Conservation (phyloP, 139 green algal genomes). For the Volvox africanus region DNA sequence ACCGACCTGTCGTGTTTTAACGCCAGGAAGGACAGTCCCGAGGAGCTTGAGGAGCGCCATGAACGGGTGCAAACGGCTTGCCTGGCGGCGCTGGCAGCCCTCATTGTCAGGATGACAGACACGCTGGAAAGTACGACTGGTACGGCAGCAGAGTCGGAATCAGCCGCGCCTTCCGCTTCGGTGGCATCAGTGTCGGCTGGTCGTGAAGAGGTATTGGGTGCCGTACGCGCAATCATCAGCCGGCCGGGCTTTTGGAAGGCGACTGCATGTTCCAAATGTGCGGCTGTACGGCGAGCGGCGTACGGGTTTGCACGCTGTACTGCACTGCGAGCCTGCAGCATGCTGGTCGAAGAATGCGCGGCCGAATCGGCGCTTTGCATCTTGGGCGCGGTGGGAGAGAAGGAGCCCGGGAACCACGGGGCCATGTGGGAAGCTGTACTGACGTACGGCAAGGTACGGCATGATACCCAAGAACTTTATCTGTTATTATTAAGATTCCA, state of each 20-base stretch:
- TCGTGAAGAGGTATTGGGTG: background rate
- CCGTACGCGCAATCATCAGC: constrained; percentile 43
- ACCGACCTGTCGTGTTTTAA: background rate
- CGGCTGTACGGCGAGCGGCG: constrained; percentile 57
- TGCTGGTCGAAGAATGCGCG: constrained; percentile 6
- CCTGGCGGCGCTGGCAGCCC: constrained; percentile 64
- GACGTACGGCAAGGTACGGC: constrained; percentile 63
- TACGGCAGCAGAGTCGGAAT: background rate
- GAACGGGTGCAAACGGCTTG: constrained; percentile 73
- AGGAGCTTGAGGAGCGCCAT: constrained; percentile 80
- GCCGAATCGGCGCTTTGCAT: constrained; percentile 35
- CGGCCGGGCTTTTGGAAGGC: constrained; percentile 64
- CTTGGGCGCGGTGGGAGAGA: constrained; percentile 68
- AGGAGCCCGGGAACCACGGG: constrained; percentile 73
- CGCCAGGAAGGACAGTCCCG: constrained; percentile 69
- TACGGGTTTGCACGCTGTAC: constrained; percentile 63
- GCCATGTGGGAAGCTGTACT: constrained; percentile 86
- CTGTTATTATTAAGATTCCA: too few species aligned
- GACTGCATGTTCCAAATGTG: constrained; percentile 56
- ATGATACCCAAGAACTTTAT: too few species aligned
- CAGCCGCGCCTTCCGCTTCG: background rate
- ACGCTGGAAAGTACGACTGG: background rate
- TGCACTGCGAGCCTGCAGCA: background rate
- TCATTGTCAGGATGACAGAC: constrained; percentile 63
- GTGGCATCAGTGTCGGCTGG: constrained; percentile 4